Evolutionary conservation across 2,329 filamentous ascomycete species (phyloP), one percentile per base, ranked within the genome.

Genomic region (Orbilia blumenaviensis): DNA sequence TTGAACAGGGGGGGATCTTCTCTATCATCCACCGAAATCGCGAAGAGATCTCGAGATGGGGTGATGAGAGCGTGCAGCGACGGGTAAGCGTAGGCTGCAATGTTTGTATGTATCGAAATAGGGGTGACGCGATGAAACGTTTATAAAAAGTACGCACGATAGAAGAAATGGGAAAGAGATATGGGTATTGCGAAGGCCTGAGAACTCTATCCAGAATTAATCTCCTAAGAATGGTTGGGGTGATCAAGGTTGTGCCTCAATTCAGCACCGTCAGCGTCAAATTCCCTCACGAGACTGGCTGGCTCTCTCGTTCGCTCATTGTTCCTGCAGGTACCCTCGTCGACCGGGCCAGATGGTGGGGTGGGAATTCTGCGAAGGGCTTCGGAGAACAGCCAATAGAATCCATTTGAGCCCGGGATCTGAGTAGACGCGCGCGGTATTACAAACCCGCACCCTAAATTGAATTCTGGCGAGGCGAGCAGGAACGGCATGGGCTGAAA

Each of bases 281-380:
- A 66, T 66, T 54, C 46, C 34, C 64, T 34, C 64, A 63, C 64
- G 58, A 56, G 58, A 76, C 71, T 68, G 71, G 69, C 44, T 36
- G 25, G 29, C 41, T 27, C 10, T 23, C 23, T 21, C 12, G 9
- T 18, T 23, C n/a, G 12, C 16, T 25, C 23, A 29, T 6, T 25
- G 32, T 48, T 63, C 63, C 56, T 68, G 72, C 72, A 76, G 72
- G 64, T 52, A 66, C 64, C 52, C 52, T 38, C 52, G n/a, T n/a
- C n/a, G n/a, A 38, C 32, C 52, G 38, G 32, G 29, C 29, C 29
- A 62, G 34, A 41, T 42, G 32, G 50, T 23, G 41, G 60, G 50
- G 38, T 42, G 16, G 56, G 50, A 68, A 58, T 41, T 48, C 64
- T 29, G 27, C 66, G 54, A 34, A 54, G 56, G 42, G 25, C 21